phyloP scores from a whole-genome alignment of 331 rosid genomes.

The Arachis monticola region DNA sequence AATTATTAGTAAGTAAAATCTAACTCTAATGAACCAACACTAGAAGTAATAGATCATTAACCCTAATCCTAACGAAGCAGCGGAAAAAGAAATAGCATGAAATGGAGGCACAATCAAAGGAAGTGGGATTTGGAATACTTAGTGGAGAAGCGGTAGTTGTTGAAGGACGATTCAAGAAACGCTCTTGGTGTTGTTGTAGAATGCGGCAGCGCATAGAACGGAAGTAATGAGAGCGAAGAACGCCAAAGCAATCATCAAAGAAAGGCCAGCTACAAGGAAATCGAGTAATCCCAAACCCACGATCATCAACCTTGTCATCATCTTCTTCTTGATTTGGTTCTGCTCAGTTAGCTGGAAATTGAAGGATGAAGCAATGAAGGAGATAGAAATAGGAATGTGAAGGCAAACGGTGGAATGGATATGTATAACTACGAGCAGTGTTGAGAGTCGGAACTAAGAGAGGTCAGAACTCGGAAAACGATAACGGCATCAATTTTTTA shows the following conservation, averaged over 20 bases:
- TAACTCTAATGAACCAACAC: constrained; percentile 7
- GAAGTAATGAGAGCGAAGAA: constrained; percentile 68
- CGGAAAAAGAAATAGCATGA: neutral
- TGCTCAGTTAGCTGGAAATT: neutral
- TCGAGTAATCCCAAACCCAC: constrained; percentile 63
- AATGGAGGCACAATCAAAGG: neutral
- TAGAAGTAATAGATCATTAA: neutral
- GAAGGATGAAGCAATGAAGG: neutral
- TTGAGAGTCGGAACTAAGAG: neutral
- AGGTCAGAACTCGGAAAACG: neutral
- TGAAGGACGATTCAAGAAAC: constrained; percentile 42
- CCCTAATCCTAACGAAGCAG: neutral
- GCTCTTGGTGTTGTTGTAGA: constrained; percentile 62
- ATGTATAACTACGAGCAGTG: constrained; percentile 19
- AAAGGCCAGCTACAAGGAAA: constrained; percentile 69
- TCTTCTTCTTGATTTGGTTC: constrained; percentile 8
- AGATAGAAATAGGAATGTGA: constrained; percentile 1
- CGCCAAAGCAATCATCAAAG: constrained; percentile 63
- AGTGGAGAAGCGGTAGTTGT: neutral
- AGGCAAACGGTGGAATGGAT: neutral
- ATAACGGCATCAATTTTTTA: too few species aligned
- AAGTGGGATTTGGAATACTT: neutral
- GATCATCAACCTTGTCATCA: constrained; percentile 5
- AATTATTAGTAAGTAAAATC: neutral
- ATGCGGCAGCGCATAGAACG: constrained; percentile 74